phyloP scores from a whole-genome alignment of 2,329 filamentous ascomycete species.

The Aureobasidium namibiae region DNA sequence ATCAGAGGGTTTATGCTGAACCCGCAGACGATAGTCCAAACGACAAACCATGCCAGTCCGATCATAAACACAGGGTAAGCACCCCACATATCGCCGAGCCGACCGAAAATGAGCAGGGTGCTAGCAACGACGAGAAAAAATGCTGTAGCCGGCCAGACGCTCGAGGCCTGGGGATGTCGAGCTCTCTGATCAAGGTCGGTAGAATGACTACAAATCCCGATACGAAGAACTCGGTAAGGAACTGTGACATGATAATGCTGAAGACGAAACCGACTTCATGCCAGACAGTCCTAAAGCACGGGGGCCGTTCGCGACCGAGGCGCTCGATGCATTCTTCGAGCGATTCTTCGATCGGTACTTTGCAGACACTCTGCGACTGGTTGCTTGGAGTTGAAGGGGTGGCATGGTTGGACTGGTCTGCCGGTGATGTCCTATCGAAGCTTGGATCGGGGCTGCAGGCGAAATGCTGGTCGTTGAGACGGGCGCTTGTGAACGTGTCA shows the following conservation, averaged over 20 bases:
- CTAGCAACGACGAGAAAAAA: slow-evolving; percentile 42
- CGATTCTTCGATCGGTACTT: neutral
- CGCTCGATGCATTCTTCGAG: neutral
- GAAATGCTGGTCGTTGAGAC: no score
- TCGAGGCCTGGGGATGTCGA: slow-evolving; percentile 59
- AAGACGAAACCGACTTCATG: slow-evolving; percentile 55
- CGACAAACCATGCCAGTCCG: slow-evolving; percentile 42
- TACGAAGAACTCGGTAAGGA: slow-evolving; percentile 58
- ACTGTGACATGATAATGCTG: slow-evolving; percentile 32
- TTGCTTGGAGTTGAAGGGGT: no score
- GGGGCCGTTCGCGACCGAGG: slow-evolving; percentile 36
- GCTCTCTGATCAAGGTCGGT: slow-evolving; percentile 52
- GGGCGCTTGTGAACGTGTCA: no score
- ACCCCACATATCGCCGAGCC: slow-evolving; percentile 50
- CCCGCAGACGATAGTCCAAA: slow-evolving; percentile 26
- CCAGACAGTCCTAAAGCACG: slow-evolving; percentile 43
- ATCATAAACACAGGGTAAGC: slow-evolving; percentile 53
- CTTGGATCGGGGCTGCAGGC: no score
- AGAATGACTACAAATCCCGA: slow-evolving; percentile 65
- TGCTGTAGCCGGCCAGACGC: slow-evolving; percentile 45
- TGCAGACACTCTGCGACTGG: no score
- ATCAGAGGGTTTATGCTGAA: slow-evolving; percentile 26
- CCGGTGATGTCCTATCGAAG: no score
- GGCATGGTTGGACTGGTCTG: neutral
- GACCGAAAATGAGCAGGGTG: slow-evolving; percentile 40